These are phyloP conservation scores for Lentinula boryana DNA, from an alignment of 768 basidiomycete species.

Conservation along the genomic window DNA sequence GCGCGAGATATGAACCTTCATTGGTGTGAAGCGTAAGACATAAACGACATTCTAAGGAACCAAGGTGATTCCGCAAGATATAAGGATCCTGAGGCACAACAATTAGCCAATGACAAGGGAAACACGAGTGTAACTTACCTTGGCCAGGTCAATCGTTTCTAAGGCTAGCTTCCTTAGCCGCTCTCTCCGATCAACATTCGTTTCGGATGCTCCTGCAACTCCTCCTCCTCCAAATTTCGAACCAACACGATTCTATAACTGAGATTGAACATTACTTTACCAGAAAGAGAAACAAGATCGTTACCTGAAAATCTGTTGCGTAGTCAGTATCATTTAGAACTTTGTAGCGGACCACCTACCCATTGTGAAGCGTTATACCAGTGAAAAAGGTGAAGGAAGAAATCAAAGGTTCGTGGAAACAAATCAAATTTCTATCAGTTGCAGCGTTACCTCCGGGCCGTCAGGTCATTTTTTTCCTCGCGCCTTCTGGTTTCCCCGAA, in stretches of 20 bases:
- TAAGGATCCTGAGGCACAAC: conserved; percentile 76
- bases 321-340: not conserved
- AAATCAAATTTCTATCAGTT: too few relatives aligned
- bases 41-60: conserved; percentile 95
- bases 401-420: not conserved
- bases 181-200: conserved; percentile 92
- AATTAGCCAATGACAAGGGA: conserved; percentile 6
- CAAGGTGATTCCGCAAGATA: conserved; percentile 97
- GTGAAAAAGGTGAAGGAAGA: not conserved
- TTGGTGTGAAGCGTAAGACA: conserved; percentile 99
- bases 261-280: not conserved
- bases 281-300: conserved; percentile 9
- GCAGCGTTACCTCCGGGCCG: not conserved
- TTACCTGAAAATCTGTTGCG: conserved; percentile 62
- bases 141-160: conserved; percentile 97
- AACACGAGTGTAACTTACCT: conserved; percentile 42
- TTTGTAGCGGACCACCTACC: conserved; percentile 1
- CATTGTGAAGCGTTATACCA: not conserved
- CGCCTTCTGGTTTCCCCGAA: too few relatives aligned
- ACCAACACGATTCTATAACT: conserved; percentile 82
- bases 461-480: conserved; percentile 16
- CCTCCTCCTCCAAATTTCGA: conserved; percentile 96
- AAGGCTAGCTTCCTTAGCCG: conserved; percentile 91
- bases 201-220: conserved; percentile 92
- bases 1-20: conserved; percentile 97